Evolutionary conservation across 352 stramenopile genomes (phyloP), one percentile per base, ranked within the genome.

Genomic region (Halophytophthora batemanensis): DNA sequence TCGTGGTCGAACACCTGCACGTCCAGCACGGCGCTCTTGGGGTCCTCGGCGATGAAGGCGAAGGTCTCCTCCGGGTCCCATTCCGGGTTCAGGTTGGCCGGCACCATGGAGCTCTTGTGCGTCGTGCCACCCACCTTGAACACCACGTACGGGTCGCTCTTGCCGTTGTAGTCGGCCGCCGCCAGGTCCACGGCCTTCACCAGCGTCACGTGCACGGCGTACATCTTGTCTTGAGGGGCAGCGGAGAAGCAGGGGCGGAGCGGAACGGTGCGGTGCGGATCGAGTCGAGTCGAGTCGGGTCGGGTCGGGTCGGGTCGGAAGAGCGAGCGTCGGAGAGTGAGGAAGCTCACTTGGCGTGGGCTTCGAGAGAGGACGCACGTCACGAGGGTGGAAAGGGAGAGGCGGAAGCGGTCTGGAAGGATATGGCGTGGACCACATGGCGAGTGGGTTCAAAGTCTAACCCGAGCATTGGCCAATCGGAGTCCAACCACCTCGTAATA

Each of bases 81-180:
- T 12, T 59, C 63, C 23, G 78, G 78, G 50, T 84, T 82, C 29
- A 89, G 56, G 29, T 61, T 67, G 43, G 55, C 65, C 14, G 39
- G 54, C 18, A 86, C 50, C 10, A 79, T 67, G 28, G 74, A 80
- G 41, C 66, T 83, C 57, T 85, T 85, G 22, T 81, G 67, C 34
- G 56, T 58, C 37, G 69, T 49, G 46, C 61, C 62, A 3, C 69
- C 76, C 37, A 87, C 46, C 39, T 86, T 81, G 50, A 89, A 68
- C 19, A 76, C 51, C 45, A 89, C 74, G 59, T 89, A 89, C 56
- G 78, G 78, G 63, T 89, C 83, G 52, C 77, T 90, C 69, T 93
- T 93, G 64, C 83, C 81, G 57, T 86, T 87, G 33, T 82, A 84
- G 73, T 93, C 83, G 57, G 78, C 80, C 12, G 77, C 64, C 11